A percentile compares a stretch with the other conserved stretches of the same genome.
These are phyloP conservation scores for Lachnellula arida DNA, from an alignment of 2,329 filamentous ascomycete species.

Conservation along the genomic window DNA sequence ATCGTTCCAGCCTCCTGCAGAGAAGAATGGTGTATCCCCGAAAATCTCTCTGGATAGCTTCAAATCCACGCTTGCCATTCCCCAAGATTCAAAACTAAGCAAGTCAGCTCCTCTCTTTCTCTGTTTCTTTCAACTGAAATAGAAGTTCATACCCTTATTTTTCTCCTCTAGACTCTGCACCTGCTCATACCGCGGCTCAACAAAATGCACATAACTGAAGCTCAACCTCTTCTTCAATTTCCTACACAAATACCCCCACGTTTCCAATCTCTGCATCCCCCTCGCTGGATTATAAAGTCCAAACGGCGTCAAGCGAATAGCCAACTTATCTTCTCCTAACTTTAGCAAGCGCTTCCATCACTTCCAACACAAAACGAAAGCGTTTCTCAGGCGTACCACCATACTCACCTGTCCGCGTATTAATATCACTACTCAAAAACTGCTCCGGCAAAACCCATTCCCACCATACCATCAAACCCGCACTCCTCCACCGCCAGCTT, in stretches of 20 bases:
- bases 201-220: slow-evolving; percentile 54
- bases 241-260: slow-evolving; percentile 46
- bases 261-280: slow-evolving; percentile 47
- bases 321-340: slow-evolving; percentile 48
- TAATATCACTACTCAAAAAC: slow-evolving; percentile 50
- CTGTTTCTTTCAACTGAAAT: not conserved
- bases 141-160: slow-evolving; percentile 33
- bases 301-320: slow-evolving; percentile 56
- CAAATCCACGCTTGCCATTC: slow-evolving; percentile 41
- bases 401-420: slow-evolving; percentile 50
- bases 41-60: slow-evolving; percentile 47
- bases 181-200: slow-evolving; percentile 51
- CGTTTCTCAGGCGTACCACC: slow-evolving; percentile 46
- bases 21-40: slow-evolving; percentile 48
- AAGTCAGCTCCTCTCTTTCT: not conserved
- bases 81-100: slow-evolving; percentile 42
- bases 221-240: slow-evolving; percentile 45
- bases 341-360: slow-evolving; percentile 44
- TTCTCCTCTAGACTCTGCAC: slow-evolving; percentile 46
- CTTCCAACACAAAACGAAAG: slow-evolving; percentile 46
- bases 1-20: slow-evolving; percentile 50
- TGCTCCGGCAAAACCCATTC: slow-evolving; percentile 51
- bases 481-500: slow-evolving; percentile 46
- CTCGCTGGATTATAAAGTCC: slow-evolving; percentile 49
- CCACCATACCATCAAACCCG: slow-evolving; percentile 46